Evolutionary conservation across 192 early-diverging fungal species (phyloP).

Genomic region (Mortierella hygrophila): DNA sequence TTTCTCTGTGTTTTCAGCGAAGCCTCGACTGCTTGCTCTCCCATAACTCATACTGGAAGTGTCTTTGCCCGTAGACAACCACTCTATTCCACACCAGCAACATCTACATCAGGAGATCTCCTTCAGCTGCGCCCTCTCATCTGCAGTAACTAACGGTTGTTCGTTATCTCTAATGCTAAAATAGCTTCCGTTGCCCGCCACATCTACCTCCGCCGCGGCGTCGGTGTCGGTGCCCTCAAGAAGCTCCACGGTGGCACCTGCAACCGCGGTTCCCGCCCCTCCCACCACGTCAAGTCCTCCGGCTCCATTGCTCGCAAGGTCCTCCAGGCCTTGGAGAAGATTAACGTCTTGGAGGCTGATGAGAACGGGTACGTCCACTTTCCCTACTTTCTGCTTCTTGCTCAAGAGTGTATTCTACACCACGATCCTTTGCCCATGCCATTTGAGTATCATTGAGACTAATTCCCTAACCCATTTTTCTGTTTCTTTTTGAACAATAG

Average conservation of each 20-base stretch:
- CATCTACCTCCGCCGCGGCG: slow-evolving; percentile 95
- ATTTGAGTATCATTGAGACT: too few relatives aligned
- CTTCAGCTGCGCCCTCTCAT: too few relatives aligned
- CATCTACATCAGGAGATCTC: neutral
- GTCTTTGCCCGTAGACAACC: neutral
- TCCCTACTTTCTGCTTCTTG: neutral
- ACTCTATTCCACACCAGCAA: neutral
- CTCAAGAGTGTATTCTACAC: too few relatives aligned
- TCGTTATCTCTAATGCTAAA: neutral
- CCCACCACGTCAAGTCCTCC: slow-evolving; percentile 88
- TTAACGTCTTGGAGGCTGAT: slow-evolving; percentile 96
- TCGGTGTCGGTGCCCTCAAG: slow-evolving; percentile 95
- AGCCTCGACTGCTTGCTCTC: neutral
- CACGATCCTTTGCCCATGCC: too few relatives aligned
- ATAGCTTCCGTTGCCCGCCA: slow-evolving; percentile 94
- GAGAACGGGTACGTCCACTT: slow-evolving; percentile 72
- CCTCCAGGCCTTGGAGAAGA: slow-evolving; percentile 98
- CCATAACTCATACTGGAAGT: neutral
- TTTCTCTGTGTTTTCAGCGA: neutral
- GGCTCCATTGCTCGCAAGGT: slow-evolving; percentile 96
- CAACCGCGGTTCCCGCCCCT: slow-evolving; percentile 95
- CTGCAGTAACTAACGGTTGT: too few relatives aligned
- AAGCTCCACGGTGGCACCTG: slow-evolving; percentile 94
- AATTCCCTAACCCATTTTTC: neutral
- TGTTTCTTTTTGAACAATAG: slow-evolving; percentile 45